These are phyloP conservation scores for Imleria badia DNA, from an alignment of 768 basidiomycete genomes.

Conservation along the genomic window DNA sequence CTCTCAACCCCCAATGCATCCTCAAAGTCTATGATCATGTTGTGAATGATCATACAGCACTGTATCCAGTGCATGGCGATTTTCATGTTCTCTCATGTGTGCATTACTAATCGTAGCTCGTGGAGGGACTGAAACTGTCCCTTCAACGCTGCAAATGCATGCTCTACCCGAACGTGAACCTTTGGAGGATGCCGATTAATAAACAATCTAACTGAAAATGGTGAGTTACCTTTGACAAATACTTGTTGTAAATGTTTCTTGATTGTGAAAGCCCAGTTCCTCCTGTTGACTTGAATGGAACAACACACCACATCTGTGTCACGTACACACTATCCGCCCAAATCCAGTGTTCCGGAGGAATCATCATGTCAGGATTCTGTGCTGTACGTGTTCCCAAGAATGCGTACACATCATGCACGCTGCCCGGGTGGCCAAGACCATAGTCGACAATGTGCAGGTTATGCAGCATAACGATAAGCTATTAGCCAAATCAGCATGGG, in stretches of 20 bases:
- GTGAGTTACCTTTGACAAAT: not conserved
- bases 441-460: too few relatives aligned
- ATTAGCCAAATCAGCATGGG: too few relatives aligned
- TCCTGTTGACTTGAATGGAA: not conserved
- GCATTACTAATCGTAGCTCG: not conserved
- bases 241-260: not conserved
- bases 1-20: not conserved
- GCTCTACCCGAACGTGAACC: not conserved
- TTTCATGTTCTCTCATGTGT: not conserved
- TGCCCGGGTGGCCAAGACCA: too few relatives aligned
- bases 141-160: not conserved
- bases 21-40: not conserved
- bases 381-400: not conserved
- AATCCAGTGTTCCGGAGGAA: not conserved
- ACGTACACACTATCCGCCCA: slow-evolving; percentile 4
- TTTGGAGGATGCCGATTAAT: not conserved
- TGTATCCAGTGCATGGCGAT: not conserved
- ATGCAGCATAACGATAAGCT: too few relatives aligned
- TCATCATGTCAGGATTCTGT: not conserved
- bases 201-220: not conserved
- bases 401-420: too few relatives aligned
- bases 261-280: not conserved
- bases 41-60: not conserved
- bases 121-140: not conserved
- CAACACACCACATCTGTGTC: not conserved